Evolutionary conservation across 1,284 basidiomycete species (phyloP).

Genomic region (Thelephora terrestris): DNA sequence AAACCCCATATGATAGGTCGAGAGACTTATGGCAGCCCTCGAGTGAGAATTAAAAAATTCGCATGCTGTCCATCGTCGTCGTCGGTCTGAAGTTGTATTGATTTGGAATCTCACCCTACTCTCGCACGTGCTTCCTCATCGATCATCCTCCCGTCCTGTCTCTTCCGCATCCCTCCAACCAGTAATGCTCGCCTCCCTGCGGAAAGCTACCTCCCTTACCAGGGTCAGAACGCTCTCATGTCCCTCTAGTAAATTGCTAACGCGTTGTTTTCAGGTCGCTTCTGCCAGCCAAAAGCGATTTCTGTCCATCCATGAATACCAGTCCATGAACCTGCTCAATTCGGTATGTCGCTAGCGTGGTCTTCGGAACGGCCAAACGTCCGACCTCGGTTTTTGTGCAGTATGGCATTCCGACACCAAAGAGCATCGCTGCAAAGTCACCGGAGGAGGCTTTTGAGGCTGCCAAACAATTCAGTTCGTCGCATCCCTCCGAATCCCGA

Average conservation of each 20-base stretch:
- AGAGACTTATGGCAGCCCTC: constrained; percentile 63
- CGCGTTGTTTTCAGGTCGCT: constrained; percentile 32
- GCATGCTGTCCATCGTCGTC: constrained; percentile 52
- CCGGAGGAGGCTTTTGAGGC: constrained; percentile 87
- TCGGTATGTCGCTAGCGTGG: constrained; percentile 42
- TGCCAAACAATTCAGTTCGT: constrained; percentile 77
- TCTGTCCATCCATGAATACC: constrained; percentile 98
- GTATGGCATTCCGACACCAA: constrained; percentile 97
- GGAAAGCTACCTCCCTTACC: constrained; percentile 50
- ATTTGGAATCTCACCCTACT: neutral
- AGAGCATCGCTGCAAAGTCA: constrained; percentile 80
- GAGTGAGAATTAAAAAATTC: constrained; percentile 8
- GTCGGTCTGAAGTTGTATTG: constrained; percentile 40
- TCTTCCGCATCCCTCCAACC: constrained; percentile 2
- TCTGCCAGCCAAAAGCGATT: constrained; percentile 83
- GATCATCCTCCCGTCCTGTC: constrained; percentile 2
- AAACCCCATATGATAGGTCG: constrained; percentile 27
- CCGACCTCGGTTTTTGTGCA: constrained; percentile 22
- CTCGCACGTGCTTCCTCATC: constrained; percentile 4
- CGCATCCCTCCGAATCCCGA: constrained; percentile 1
- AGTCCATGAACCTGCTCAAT: constrained; percentile 92
- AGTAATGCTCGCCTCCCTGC: constrained; percentile 51
- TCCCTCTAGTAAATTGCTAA: neutral
- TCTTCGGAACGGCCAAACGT: neutral
- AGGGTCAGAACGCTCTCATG: constrained; percentile 35